These are phyloP conservation scores for Penicillium mononematosum DNA, from an alignment of 495 filamentous ascomycete genomes.

Conservation along the genomic window DNA sequence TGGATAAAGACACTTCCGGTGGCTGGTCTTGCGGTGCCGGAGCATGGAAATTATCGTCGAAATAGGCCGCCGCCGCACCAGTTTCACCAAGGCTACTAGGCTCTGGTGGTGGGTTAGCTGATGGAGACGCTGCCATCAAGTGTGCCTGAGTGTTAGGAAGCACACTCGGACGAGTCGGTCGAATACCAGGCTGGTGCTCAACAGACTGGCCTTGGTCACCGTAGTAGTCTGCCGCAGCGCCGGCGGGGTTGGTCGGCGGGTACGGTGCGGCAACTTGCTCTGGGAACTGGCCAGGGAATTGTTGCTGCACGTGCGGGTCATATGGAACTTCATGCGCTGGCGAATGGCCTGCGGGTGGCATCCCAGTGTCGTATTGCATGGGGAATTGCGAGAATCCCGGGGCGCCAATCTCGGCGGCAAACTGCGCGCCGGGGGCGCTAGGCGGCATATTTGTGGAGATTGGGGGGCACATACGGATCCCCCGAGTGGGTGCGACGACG, in stretches of 20 bases:
- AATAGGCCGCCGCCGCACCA: slow-evolving; percentile 55
- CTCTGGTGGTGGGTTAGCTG: slow-evolving; percentile 50
- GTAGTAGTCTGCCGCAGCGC: slow-evolving; percentile 67
- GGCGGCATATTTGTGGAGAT: slow-evolving; percentile 27
- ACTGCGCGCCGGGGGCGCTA: slow-evolving; percentile 29
- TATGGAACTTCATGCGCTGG: slow-evolving; percentile 27
- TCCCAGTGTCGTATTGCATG: slow-evolving; percentile 36
- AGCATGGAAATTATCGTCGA: slow-evolving; percentile 24
- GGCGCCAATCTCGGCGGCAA: slow-evolving; percentile 37
- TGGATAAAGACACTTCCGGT: slow-evolving; percentile 19
- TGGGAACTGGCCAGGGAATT: slow-evolving; percentile 61
- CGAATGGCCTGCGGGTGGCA: slow-evolving; percentile 17
- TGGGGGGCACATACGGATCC: slow-evolving; percentile 30
- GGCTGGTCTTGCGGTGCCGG: slow-evolving; percentile 19
- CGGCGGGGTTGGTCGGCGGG: slow-evolving; percentile 52
- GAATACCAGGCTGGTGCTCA: slow-evolving; percentile 57
- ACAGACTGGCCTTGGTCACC: slow-evolving; percentile 65
- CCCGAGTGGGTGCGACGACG: slow-evolving; percentile 37
- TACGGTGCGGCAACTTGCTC: slow-evolving; percentile 45
- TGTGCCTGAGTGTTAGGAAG: slow-evolving; percentile 52
- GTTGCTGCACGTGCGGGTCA: slow-evolving; percentile 54
- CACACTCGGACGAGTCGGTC: slow-evolving; percentile 52
- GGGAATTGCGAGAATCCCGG: slow-evolving; percentile 49
- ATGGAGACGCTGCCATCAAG: slow-evolving; percentile 48
- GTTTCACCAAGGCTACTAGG: slow-evolving; percentile 50